Evolutionary conservation across 306 rosid species (phyloP), one percentile per base, ranked within the genome.

Genomic region (Sicyos baderoa): DNA sequence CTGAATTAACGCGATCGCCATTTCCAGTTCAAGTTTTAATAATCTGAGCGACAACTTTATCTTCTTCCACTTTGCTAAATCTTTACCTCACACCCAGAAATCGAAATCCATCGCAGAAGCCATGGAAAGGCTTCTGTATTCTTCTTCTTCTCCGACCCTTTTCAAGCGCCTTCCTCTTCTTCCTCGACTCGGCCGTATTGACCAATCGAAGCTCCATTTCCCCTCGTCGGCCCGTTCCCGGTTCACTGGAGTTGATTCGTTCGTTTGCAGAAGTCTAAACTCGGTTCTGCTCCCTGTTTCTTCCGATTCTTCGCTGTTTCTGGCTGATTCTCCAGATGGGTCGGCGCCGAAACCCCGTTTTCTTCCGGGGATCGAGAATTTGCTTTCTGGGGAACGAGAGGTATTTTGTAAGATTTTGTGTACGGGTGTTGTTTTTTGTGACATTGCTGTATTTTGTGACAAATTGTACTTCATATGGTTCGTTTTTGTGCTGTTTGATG

Each of bases 121-220:
- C 90, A 91, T 89, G 97, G 97, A 91, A 75, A 84, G 95, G 95
- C 95, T 91, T 87, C 87, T 91, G 57, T 91, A 87, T 27, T 84
- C 86, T 66, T 79, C 86, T 66, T 79, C 91, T 77, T 79, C 94
- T 66, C 71, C 82, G 2, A 76, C 83, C 74, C 79, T 83, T 64
- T 79, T 78, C 3, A 82, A 72, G 6, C 71, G 72, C 18, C 56
- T 72, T 10, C 51, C 83, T 18, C 70, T 76, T 52, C 74, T 76
- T 19, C 76, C 61, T 68, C 80, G 69, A 53, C 80, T 82, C 70
- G 61, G 44, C 50, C 83, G 79, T 27, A 42, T 83, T 68, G 77
- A 81, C 59, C 74, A 74, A 32, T 25, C 81, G 19, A 85, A 63
- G 21, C 76, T 85, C 79, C 68, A 19, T 48, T 76, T 83, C 17